These are phyloP conservation scores for Tetracladium marchalianum DNA, from an alignment of 495 filamentous ascomycete species.

Conservation along the genomic window DNA sequence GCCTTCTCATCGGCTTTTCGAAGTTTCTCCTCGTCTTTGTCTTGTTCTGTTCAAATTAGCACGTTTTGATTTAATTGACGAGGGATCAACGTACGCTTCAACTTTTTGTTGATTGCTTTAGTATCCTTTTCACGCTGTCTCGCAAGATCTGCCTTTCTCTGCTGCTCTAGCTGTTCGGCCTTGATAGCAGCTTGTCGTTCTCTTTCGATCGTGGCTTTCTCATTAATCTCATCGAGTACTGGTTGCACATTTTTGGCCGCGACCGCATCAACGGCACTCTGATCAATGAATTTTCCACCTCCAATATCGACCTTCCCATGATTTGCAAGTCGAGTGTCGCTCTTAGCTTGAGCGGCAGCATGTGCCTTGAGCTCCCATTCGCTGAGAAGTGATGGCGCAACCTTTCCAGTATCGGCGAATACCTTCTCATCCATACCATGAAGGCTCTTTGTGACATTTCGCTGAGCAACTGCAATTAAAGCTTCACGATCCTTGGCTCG, in stretches of 20 bases:
- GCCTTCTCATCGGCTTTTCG: conserved; percentile 42
- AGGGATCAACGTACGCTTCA: conserved; percentile 13
- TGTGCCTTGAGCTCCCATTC: conserved; percentile 74
- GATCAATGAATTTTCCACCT: conserved; percentile 67
- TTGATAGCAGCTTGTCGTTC: conserved; percentile 45
- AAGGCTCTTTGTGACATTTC: conserved; percentile 71
- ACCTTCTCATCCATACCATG: conserved; percentile 72
- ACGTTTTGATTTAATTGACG: neutral
- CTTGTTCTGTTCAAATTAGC: conserved; percentile 24
- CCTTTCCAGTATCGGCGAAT: conserved; percentile 65
- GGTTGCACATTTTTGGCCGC: conserved; percentile 76
- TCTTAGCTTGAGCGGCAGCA: conserved; percentile 54
- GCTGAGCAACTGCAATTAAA: conserved; percentile 69
- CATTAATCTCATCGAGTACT: conserved; percentile 80
- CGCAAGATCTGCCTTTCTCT: conserved; percentile 34
- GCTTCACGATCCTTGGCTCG: conserved; percentile 60
- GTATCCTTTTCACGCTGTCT: conserved; percentile 24
- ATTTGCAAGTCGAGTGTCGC: conserved; percentile 42
- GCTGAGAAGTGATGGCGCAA: conserved; percentile 54
- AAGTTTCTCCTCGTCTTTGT: conserved; percentile 39
- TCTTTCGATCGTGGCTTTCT: conserved; percentile 57
- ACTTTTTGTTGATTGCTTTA: conserved; percentile 17
- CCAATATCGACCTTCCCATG: conserved; percentile 70
- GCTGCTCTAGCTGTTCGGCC: conserved; percentile 36
- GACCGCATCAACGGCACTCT: conserved; percentile 69